These are phyloP conservation scores for Aspergillus felis DNA, from an alignment of 2,329 filamentous ascomycete genomes.

Conservation along the genomic window DNA sequence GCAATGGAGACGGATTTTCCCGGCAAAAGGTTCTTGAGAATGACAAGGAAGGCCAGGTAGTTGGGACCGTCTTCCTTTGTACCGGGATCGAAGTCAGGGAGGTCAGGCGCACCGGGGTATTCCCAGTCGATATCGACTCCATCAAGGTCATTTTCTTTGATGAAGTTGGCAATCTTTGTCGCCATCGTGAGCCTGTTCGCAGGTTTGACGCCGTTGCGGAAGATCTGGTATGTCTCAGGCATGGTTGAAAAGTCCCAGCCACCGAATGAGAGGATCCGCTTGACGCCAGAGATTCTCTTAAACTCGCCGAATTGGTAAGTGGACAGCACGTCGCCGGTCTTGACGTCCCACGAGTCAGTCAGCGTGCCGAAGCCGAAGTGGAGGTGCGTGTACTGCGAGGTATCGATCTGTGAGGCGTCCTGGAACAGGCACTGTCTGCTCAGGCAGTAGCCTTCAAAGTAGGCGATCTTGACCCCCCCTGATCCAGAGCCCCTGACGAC, in stretches of 20 bases:
- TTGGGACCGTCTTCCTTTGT: constrained; percentile 26
- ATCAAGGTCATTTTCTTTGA: constrained; percentile 39
- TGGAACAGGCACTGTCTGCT: constrained; percentile 28
- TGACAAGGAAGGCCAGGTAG: constrained; percentile 32
- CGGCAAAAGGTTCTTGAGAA: constrained; percentile 17
- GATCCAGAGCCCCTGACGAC: constrained; percentile 27
- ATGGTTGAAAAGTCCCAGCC: constrained; percentile 43
- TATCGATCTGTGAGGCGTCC: constrained; percentile 17
- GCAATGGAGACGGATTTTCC: constrained; percentile 23
- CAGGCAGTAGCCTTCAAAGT: constrained; percentile 31
- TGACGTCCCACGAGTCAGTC: constrained; percentile 27
- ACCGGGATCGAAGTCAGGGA: constrained; percentile 32
- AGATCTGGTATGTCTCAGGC: constrained; percentile 33
- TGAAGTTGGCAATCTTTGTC: constrained; percentile 37
- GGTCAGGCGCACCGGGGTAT: constrained; percentile 33
- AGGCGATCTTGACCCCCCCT: constrained; percentile 23
- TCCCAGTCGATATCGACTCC: constrained; percentile 15
- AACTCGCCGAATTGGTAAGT: constrained; percentile 27
- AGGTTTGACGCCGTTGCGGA: constrained; percentile 30
- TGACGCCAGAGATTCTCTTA: constrained; percentile 21
- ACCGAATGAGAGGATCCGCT: constrained; percentile 42
- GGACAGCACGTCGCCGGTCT: constrained; percentile 12
- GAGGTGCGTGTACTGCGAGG: constrained; percentile 28
- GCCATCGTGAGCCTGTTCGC: constrained; percentile 38
- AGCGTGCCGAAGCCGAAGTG: constrained; percentile 39